phyloP scores from a whole-genome alignment of 2,329 filamentous ascomycete genomes.

The Hypoxylon sp. region DNA sequence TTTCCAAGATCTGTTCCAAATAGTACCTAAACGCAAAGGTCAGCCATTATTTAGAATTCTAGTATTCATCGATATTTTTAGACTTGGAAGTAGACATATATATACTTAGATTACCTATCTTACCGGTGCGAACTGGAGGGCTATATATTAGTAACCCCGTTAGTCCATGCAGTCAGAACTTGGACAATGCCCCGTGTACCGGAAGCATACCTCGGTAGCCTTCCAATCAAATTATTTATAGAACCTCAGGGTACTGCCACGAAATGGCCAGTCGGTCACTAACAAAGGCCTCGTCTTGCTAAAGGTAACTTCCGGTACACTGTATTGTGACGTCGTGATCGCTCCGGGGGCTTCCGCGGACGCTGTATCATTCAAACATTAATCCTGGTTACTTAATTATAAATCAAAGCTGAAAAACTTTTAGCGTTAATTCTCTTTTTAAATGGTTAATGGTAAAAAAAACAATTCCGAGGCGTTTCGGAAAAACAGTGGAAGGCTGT shows the following conservation, averaged over 20 bases:
- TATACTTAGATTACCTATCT: neutral
- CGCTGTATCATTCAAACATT: neutral
- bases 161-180: constrained; percentile 12
- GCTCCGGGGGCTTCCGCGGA: neutral
- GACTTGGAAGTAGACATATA: neutral
- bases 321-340: constrained; percentile 3
- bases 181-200: constrained; percentile 12
- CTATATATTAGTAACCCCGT: neutral
- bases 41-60: neutral
- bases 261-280: constrained; percentile 3
- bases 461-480: neutral
- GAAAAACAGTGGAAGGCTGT: neutral
- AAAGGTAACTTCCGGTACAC: neutral
- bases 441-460: neutral
- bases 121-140: neutral
- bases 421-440: neutral
- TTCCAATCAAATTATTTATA: constrained; percentile 8
- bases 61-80: neutral
- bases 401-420: neutral
- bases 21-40: neutral
- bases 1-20: neutral
- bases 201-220: neutral
- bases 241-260: neutral
- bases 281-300: constrained; percentile 10
- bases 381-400: neutral